These are phyloP conservation scores for Vitis rotundifolia DNA, from an alignment of 164 flowering plant genomes.

Conservation along the genomic window DNA sequence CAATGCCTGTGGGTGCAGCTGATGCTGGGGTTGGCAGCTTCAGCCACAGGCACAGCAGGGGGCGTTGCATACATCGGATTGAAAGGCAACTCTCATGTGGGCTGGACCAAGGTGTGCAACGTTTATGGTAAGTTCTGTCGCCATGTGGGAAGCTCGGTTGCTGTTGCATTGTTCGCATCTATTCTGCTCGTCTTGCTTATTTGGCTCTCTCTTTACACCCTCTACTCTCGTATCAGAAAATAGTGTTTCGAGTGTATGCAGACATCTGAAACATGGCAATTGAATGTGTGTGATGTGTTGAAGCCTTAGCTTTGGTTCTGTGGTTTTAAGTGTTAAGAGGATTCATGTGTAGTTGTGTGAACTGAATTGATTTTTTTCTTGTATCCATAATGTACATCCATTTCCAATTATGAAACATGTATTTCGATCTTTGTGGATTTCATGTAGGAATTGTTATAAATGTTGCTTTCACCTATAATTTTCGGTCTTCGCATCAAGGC, in stretches of 20 bases:
- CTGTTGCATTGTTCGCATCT: constrained; percentile 30
- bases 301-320: no score
- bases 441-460: no score
- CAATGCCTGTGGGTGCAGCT: constrained; percentile 34
- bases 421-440: no score
- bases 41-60: constrained; percentile 60
- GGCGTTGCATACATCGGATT: constrained; percentile 49
- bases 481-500: no score
- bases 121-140: constrained; percentile 36
- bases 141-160: constrained; percentile 31
- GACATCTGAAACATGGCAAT: no score
- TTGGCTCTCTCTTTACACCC: constrained; percentile 26
- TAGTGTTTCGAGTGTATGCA: not conserved
- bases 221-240: constrained; percentile 19
- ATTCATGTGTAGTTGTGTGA: no score
- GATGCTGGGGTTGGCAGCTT: constrained; percentile 47
- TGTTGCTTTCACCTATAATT: no score
- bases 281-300: no score
- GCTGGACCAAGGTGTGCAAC: constrained; percentile 48
- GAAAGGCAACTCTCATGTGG: constrained; percentile 45
- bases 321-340: no score
- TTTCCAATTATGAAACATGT: no score
- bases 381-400: no score
- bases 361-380: no score
- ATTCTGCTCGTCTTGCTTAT: constrained; percentile 37